Evolutionary conservation across 169 alveolate species (phyloP).

Genomic region (Besnoitia besnoiti): DNA sequence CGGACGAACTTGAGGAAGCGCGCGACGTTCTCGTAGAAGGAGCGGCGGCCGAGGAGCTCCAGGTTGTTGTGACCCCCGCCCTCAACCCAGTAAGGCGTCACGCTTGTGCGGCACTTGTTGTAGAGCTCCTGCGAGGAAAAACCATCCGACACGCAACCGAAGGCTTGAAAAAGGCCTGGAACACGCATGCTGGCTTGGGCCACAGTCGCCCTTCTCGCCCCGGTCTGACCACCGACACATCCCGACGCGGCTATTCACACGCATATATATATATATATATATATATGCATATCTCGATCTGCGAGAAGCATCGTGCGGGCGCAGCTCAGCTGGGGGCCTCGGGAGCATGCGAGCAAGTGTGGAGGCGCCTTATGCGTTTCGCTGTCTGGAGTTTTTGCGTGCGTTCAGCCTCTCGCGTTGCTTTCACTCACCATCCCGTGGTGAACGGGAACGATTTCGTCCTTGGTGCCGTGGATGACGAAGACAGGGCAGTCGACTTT

Average conservation of each 20-base stretch:
- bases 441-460: constrained; percentile 87
- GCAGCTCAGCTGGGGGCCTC: background rate
- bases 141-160: background rate
- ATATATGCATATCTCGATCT: background rate
- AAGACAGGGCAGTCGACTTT: constrained; percentile 78
- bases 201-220: no score
- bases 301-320: no score
- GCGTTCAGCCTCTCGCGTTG: background rate
- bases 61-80: constrained; percentile 70
- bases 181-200: no score
- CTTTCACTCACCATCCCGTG: constrained; percentile 70
- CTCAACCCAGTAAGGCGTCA: constrained; percentile 69
- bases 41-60: constrained; percentile 41
- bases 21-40: constrained; percentile 34
- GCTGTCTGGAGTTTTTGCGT: background rate
- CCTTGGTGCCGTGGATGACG: constrained; percentile 91
- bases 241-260: background rate
- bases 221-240: background rate
- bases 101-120: background rate
- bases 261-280: background rate
- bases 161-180: no score
- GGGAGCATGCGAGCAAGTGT: background rate
- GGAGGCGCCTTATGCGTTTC: background rate
- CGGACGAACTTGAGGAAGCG: constrained; percentile 42
- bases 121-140: constrained; percentile 60